Percentiles rank a stretch among this genome's conserved stretches.
phyloP scores from a whole-genome alignment of 495 filamentous ascomycete genomes.

The Lasiosphaeria miniovina region DNA sequence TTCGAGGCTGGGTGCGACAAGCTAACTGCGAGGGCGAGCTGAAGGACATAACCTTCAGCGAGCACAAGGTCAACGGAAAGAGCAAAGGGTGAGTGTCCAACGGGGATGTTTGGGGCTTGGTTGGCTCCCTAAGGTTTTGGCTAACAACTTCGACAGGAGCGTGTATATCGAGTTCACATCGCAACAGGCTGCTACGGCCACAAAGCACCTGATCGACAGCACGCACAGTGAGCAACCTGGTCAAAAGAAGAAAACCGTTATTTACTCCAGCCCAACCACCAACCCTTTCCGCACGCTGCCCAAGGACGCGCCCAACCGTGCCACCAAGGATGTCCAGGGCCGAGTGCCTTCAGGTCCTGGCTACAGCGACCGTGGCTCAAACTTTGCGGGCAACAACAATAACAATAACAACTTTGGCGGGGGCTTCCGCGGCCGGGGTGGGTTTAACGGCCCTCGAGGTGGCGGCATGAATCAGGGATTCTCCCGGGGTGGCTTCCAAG shows the following conservation, averaged over 20 bases:
- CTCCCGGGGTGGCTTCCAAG: constrained; percentile 41
- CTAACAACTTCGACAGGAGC: constrained; percentile 58
- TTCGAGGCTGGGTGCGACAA: constrained; percentile 81
- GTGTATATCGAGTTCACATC: constrained; percentile 84
- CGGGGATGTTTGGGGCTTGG: no score
- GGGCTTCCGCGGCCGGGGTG: constrained; percentile 36
- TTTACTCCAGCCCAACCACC: constrained; percentile 68
- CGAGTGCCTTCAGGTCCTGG: constrained; percentile 41
- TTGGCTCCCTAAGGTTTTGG: neutral
- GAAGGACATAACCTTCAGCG: constrained; percentile 91
- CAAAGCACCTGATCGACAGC: constrained; percentile 76
- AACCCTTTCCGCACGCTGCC: constrained; percentile 92
- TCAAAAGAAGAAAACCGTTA: constrained; percentile 66
- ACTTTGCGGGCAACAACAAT: constrained; percentile 41
- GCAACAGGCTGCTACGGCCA: constrained; percentile 79
- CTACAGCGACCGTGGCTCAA: constrained; percentile 35
- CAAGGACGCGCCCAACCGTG: constrained; percentile 80
- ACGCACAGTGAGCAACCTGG: constrained; percentile 32
- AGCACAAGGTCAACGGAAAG: constrained; percentile 98
- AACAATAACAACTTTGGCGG: constrained; percentile 32
- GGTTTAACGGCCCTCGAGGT: constrained; percentile 33
- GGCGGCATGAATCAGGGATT: constrained; percentile 39
- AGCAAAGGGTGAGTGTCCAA: constrained; percentile 76
- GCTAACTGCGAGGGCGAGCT: constrained; percentile 77
- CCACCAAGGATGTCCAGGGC: constrained; percentile 57